Base-by-base conservation (phyloP, 2,329 filamentous ascomycete genomes). In the Juglanconis sp. region DNA sequence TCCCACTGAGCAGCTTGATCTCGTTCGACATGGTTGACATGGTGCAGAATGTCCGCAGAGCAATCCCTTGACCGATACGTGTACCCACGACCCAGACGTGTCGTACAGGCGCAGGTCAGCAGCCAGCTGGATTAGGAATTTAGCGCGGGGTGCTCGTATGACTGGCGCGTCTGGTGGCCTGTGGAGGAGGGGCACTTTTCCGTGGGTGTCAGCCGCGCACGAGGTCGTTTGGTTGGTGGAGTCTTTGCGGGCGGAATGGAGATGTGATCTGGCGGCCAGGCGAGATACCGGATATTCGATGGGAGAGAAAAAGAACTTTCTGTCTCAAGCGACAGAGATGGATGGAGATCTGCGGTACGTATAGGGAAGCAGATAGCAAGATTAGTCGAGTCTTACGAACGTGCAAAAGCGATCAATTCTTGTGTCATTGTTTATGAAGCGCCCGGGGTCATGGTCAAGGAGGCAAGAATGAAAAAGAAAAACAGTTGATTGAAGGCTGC, bases 1-100 rank as follows among this genome's bases (percentile, higher is more conserved):
- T 75, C 65, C 72, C 73, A 69, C 77, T 80, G 64, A 81, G 74
- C 66, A 81, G 74, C 70, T 81, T 81, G 72, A 81, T 80, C 69
- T 81, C 79, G 74, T 81, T 81, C 53, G 78, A 77, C 78, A 81
- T 81, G 44, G 59, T 61, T 52, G 59, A 59, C 62, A 64, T 64
- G 49, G 56, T 62, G 62, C 32, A 54, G 35, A 11, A 38, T 38
- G 52, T 36, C 60, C 50, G 36, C 8, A 36, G 56, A 48, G 51
- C 53, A 58, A 36, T 49, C 52, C 49, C 36, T 50, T 52, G 51
- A 53, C 49, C 57, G 46, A n/a, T 56, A 38, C 11, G 38, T 53
- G 57, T 55, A 58, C 47, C 57, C 49, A 55, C 34, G 50, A 58
- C 47, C 57, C 49, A 55, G 38, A 56, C 52, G 44, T 56, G 38